phyloP scores from a whole-genome alignment of 2,329 filamentous ascomycete species.

The Aspergillus sp. region DNA sequence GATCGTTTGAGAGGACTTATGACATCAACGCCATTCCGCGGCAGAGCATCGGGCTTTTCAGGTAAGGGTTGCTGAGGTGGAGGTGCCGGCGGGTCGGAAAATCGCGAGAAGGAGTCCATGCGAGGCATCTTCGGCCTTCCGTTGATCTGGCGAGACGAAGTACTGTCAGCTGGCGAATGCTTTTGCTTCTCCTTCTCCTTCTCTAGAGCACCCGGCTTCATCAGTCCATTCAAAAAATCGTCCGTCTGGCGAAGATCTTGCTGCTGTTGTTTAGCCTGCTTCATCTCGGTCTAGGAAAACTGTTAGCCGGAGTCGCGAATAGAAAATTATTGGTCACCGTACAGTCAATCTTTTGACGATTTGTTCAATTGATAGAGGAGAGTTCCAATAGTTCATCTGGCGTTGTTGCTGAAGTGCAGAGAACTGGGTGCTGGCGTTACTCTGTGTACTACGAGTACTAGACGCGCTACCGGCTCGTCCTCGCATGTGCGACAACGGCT shows the following conservation, averaged over 20 bases:
- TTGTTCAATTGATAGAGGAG: slow-evolving; percentile 88
- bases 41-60: slow-evolving; percentile 76
- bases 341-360: slow-evolving; percentile 86
- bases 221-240: slow-evolving; percentile 74
- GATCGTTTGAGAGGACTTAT: slow-evolving; percentile 66
- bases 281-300: slow-evolving; percentile 75
- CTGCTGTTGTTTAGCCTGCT: slow-evolving; percentile 81
- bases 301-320: slow-evolving; percentile 24
- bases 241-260: slow-evolving; percentile 81
- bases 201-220: slow-evolving; percentile 67
- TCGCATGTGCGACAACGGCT: slow-evolving; percentile 64
- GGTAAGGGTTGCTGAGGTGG: slow-evolving; percentile 91
- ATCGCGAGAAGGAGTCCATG: slow-evolving; percentile 75
- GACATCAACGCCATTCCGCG: slow-evolving; percentile 46
- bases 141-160: slow-evolving; percentile 47
- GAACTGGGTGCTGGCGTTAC: slow-evolving; percentile 55
- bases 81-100: slow-evolving; percentile 89
- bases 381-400: slow-evolving; percentile 78
- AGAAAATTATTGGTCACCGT: slow-evolving; percentile 25
- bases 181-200: slow-evolving; percentile 52
- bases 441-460: slow-evolving; percentile 59
- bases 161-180: slow-evolving; percentile 45
- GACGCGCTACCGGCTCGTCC: slow-evolving; percentile 69
- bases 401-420: slow-evolving; percentile 68
- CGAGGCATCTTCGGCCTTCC: slow-evolving; percentile 53